A percentile compares a stretch with the other conserved stretches of the same genome.
These are phyloP conservation scores for Crucihimalaya himalaica DNA, from an alignment of 345 rosid species.

Conservation along the genomic window DNA sequence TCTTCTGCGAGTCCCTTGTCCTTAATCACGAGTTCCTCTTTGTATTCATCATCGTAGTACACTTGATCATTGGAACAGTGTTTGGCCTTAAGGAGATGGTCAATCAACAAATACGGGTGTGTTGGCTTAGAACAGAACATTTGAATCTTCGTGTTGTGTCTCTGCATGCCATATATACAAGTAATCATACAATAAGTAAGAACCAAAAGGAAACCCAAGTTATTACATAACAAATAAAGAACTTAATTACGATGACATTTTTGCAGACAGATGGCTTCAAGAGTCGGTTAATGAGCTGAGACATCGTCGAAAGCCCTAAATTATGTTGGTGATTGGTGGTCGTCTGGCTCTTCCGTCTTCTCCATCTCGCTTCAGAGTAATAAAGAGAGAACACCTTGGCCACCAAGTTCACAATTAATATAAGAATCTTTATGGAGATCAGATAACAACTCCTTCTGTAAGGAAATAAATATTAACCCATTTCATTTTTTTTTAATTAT, in stretches of 20 bases:
- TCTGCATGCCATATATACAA: not conserved
- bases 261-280: not conserved
- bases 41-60: not conserved
- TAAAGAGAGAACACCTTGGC: not conserved
- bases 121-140: not conserved
- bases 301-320: not conserved
- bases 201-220: not conserved
- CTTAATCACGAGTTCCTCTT: not conserved
- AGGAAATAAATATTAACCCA: too few relatives aligned
- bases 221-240: not conserved
- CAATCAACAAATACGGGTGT: not conserved
- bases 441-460: too few relatives aligned
- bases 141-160: not conserved
- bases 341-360: too few relatives aligned
- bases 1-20: not conserved
- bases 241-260: slow-evolving; percentile 7
- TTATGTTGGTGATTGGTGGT: not conserved
- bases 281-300: slow-evolving; percentile 1
- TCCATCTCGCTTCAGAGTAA: not conserved
- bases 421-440: too few relatives aligned
- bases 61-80: not conserved
- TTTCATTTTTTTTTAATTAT: too few relatives aligned
- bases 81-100: not conserved
- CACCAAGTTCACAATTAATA: not conserved
- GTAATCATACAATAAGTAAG: not conserved